Base-by-base conservation (phyloP, 352 stramenopile genomes). In the Globisporangium spinosum region DNA sequence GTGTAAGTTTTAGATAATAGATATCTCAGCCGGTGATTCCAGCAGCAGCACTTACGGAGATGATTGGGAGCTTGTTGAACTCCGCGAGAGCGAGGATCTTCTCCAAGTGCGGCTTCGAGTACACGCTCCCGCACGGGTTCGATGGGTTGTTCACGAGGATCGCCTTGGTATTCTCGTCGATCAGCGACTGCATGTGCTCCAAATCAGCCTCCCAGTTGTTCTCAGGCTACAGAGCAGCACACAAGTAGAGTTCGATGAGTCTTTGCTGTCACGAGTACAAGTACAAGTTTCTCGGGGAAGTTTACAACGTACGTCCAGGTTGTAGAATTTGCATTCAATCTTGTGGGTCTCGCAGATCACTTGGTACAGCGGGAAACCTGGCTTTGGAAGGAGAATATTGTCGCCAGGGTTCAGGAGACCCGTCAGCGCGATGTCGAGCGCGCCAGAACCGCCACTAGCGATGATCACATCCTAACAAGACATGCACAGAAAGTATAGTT, bases 61-160 rank as follows among this genome's bases (percentile, higher is more conserved):
- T 94, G 56, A 99, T 94, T 5, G 94, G 92, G n/a, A 98, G 57
- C 51, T 91, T 90, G 82, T 98, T 87, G 56, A 78, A 70, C 45
- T 96, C 85, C 7, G 88, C 88, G 12, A 96, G 65, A 8, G 65
- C 71, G 13, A 97, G 78, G 40, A 97, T 94, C 54, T 81, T 77
- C 47, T 91, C 67, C 23, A 94, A 64, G 67, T 96, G 85, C 20
- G 76, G 60, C 80, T 97, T 89, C 7, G 89, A 96, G 72, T 97
- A 98, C 29, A 98, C 94, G 45, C 88, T 96, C 23, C 97, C 96
- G 49, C 95, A 98, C 7, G 96, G 93, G 78, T 98, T 99, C 20
- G 75, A 93, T 76, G 69, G 97, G 80, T 99, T 99, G 76, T 98
- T 98, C 23, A 99, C 74, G 9, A 99, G 64, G 57, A 99, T 98